Conservation (phyloP, 225 moss, liverwort and hornwort genomes). For the Pseudoscleropodium purum region DNA sequence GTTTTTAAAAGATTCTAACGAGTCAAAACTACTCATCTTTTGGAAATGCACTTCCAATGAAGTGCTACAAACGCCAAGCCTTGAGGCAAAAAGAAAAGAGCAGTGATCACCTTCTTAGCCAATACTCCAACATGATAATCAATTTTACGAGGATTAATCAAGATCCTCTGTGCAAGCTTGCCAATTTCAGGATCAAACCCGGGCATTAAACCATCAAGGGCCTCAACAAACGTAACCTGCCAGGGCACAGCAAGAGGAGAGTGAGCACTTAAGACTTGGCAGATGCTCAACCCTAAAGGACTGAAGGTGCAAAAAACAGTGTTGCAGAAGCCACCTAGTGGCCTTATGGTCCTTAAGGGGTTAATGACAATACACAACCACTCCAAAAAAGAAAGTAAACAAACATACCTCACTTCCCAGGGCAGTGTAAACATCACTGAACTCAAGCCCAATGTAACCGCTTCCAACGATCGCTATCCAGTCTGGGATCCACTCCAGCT, state of each 20-base stretch:
- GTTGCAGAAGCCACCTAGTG: no score
- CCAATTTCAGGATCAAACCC: constrained; percentile 99
- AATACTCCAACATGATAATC: constrained; percentile 96
- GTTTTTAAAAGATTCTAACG: not conserved
- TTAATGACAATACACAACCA: not conserved
- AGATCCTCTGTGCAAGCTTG: constrained; percentile 88
- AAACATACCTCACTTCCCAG: constrained; percentile 78
- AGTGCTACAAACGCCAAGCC: not conserved
- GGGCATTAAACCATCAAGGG: constrained; percentile 96
- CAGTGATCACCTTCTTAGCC: constrained; percentile 66
- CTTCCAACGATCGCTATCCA: constrained; percentile 97
- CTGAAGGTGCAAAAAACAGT: no score
- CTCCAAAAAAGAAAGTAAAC: not conserved
- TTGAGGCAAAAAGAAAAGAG: not conserved
- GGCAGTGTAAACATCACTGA: constrained; percentile 98
- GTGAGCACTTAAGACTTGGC: not conserved
- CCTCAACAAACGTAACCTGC: constrained; percentile 97
- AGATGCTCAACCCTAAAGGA: not conserved
- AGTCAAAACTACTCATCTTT: not conserved
- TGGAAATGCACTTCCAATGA: not conserved
- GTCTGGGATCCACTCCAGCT: constrained; percentile 97
- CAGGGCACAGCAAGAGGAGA: not conserved
- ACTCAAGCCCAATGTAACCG: constrained; percentile 97
- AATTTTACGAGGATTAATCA: constrained; percentile 95
- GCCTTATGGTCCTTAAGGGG: no score